A percentile compares a stretch with the other conserved stretches of the same genome.
Conservation (phyloP, 805 yeast genomes). For the Ogataea corticis region DNA sequence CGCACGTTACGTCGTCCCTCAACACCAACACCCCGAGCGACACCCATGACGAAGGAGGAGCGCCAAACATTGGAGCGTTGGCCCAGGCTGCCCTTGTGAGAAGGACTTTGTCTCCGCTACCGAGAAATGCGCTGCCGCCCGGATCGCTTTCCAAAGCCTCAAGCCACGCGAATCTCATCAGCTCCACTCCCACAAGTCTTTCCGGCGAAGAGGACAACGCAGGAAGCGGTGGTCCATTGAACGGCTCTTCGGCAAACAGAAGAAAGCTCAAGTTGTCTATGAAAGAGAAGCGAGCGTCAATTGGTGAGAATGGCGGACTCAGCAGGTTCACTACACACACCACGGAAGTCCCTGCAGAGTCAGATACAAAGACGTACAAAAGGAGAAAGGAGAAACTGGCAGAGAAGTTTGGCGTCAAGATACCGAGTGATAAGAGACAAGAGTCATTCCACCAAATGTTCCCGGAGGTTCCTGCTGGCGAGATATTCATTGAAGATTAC, state of each 20-base stretch:
- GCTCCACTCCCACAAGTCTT: conserved; percentile 13
- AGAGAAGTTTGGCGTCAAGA: conserved; percentile 27
- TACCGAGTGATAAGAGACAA: conserved; percentile 53
- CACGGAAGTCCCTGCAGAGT: conserved; percentile 6
- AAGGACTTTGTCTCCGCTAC: conserved; percentile 4
- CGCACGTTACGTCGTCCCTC: conserved; percentile 13
- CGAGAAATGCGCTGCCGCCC: conserved; percentile 20
- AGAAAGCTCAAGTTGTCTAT: conserved; percentile 15
- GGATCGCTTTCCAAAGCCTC: conserved; percentile 9
- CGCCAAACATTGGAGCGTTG: neutral
- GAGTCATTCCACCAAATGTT: conserved; percentile 61
- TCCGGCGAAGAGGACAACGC: conserved; percentile 17
- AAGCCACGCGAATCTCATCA: conserved; percentile 8
- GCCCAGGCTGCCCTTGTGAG: conserved; percentile 2
- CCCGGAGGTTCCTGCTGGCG: conserved; percentile 50
- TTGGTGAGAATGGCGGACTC: conserved; percentile 11
- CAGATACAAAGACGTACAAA: conserved; percentile 1
- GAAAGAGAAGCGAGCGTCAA: conserved; percentile 13
- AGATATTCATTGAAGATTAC: conserved; percentile 58
- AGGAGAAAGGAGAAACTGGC: conserved; percentile 16
- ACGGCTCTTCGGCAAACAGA: conserved; percentile 12
- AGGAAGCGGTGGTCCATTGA: conserved; percentile 6
- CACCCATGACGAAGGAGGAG: conserved; percentile 2
- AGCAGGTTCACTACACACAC: conserved; percentile 11
- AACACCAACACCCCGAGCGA: conserved; percentile 17